phyloP scores from a whole-genome alignment of 148 eudicot species.

The Chenopodium berlandieri region DNA sequence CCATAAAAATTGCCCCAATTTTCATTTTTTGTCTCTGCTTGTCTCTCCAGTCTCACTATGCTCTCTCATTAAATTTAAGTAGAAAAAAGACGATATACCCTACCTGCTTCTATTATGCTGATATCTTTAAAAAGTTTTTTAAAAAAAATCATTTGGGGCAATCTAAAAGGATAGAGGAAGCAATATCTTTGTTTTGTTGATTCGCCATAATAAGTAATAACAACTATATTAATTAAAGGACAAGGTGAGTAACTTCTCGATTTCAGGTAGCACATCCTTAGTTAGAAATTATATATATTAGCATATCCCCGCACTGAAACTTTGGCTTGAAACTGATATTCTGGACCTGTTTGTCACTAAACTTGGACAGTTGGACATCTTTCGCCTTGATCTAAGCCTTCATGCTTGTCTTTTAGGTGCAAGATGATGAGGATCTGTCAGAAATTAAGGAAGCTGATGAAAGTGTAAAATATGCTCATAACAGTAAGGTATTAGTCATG shows the following conservation, averaged over 20 bases:
- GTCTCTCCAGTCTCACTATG: too few relatives aligned
- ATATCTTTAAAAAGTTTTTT: too few relatives aligned
- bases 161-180: too few relatives aligned
- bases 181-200: not conserved
- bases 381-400: slow-evolving; percentile 9
- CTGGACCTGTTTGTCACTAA: slow-evolving; percentile 9
- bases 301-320: not conserved
- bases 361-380: not conserved
- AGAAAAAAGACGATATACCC: too few relatives aligned
- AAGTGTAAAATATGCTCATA: slow-evolving; percentile 39
- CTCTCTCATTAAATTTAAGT: too few relatives aligned
- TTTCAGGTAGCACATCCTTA: not conserved
- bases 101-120: too few relatives aligned
- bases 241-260: not conserved
- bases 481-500: slow-evolving; percentile 45
- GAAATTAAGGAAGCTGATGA: slow-evolving; percentile 71
- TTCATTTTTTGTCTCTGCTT: too few relatives aligned
- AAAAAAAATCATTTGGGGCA: too few relatives aligned
- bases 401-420: slow-evolving; percentile 46
- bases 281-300: not conserved
- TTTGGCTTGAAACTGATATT: slow-evolving; percentile 13
- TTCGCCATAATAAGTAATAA: not conserved
- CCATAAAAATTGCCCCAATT: too few relatives aligned
- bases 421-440: slow-evolving; percentile 73
- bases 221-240: not conserved